Evolutionary conservation across 2,329 filamentous ascomycete genomes (phyloP).

Genomic region (Aspergillus japonicus): DNA sequence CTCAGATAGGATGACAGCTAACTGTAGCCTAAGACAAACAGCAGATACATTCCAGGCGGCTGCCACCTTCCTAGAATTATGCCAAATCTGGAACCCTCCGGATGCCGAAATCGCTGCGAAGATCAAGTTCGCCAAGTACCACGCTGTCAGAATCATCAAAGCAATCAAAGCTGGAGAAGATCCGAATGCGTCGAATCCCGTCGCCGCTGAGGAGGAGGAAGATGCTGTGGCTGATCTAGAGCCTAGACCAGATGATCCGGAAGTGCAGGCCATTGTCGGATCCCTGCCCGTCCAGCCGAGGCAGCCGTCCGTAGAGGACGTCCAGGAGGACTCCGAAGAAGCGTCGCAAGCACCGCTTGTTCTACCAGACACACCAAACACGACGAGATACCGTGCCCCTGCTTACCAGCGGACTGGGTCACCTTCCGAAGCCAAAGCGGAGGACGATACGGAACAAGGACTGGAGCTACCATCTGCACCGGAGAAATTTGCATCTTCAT

Average conservation of each 20-base stretch:
- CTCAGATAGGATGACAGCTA: constrained; percentile 13
- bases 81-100: constrained; percentile 75
- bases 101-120: constrained; percentile 78
- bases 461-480: constrained; percentile 42
- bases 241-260: constrained; percentile 64
- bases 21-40: constrained; percentile 64
- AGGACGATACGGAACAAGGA: constrained; percentile 34
- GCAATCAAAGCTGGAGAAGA: constrained; percentile 88
- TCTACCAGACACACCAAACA: constrained; percentile 29
- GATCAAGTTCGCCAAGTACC: constrained; percentile 96
- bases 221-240: constrained; percentile 36
- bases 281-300: constrained; percentile 42
- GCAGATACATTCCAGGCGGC: constrained; percentile 92
- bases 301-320: constrained; percentile 60
- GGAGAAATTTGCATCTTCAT: constrained; percentile 33
- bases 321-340: constrained; percentile 57
- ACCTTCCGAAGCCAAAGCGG: constrained; percentile 31
- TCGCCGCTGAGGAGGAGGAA: constrained; percentile 55
- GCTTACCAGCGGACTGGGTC: constrained; percentile 23
- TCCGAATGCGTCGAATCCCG: constrained; percentile 87
- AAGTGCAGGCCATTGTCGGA: constrained; percentile 57
- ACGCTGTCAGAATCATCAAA: constrained; percentile 84
- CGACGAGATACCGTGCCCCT: constrained; percentile 25
- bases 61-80: constrained; percentile 84
- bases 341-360: constrained; percentile 47